Base-by-base conservation (phyloP, 441 rosid genomes). In the Melastoma candidum region DNA sequence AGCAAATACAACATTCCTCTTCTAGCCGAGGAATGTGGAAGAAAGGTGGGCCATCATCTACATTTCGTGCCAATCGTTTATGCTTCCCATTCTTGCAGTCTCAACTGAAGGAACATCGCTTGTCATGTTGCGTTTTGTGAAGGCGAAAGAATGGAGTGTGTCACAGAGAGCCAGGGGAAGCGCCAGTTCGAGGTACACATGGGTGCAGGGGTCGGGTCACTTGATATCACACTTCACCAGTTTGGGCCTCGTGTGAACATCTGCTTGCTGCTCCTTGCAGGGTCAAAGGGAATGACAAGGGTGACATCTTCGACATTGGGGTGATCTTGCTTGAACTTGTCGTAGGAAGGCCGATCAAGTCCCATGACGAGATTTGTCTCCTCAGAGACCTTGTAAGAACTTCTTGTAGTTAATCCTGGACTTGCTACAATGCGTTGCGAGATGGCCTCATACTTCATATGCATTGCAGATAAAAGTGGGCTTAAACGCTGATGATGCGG, bases 271-370 rank as follows among this genome's bases (percentile, higher is more conserved):
- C 12, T 12, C 49, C 45, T 2, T 61, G 56, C 75, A 82, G 85
- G 59, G 52, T 24, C 48, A 49, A 61, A 7, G 55, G 65, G 13
- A 75, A 53, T 3, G 77, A 70, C 1, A 72, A 63, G 41, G 57
- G 68, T 14, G 84, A 83, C 57, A 67, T 77, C 11, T 65, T 65
- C 47, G 84, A 76, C 60, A 49, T 76, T 11, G 90, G 90, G 41
- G 77, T 80, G 7, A 80, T 83, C 72, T 53, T 83, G 44, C 67
- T 74, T 3, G 90, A 83, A 69, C 69, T 80, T 50, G 71, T 82
- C 1, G 71, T 59, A 1, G 90, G 85, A 69, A 71, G 83, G 59
- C 77, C 79, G 10, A 63, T 79, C 61, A 58, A 32, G 5, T 71
- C 73, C 48, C 26, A 48, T 5, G 59, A 72, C 32, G 82, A 77